Base-by-base conservation (phyloP, 148 eudicot genomes). In the Amaranthus cruentus region DNA sequence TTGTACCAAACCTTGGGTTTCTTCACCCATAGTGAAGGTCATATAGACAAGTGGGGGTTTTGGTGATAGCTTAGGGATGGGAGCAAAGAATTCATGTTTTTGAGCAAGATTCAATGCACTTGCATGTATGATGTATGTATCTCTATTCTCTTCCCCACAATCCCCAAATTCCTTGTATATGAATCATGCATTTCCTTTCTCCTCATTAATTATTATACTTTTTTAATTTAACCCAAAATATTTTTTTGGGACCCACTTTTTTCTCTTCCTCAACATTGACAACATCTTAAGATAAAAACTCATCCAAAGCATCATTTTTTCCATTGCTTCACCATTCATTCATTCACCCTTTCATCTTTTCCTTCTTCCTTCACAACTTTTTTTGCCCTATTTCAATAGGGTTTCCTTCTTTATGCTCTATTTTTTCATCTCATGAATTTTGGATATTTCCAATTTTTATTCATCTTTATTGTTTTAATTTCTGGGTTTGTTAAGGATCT, bases 361-460 rank as follows among this genome's bases (percentile, higher is more conserved):
- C 21, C 50, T 63, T 55, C 44, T 57, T 48, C 15, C 38, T 55
- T 49, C 58, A 21, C 44, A 56, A 13, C 66, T 46, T 78, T 80
- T 88, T 88, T 84, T 73, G 28, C 85, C 89, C 79, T 77, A 56
- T 75, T 46, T 28, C 38, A 28, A 28, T 86, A 77, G 86, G 92
- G 92, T 86, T 84, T 77, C 47, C 9, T 58, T 75, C 55, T 70
- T 69, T 80, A 65, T 59, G 67, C 48, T 55, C 13, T 55, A 9
- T 13, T 62, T 44, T 44, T 6, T 43, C 73, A 56, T 50, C 77
- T 73, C 75, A 84, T 86, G 88, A 83, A 61, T 86, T 81, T 76
- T 81, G 80, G 56, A 9, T 72, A 46, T 15, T 47, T 43, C 38
- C 68, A 69, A 63, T 8, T 46, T 82, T 46, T 68, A 21, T 18